A percentile compares a stretch with the other conserved stretches of the same genome.
These are phyloP conservation scores for Crithidia acanthocephali DNA, from an alignment of 208 protist genomes.

Conservation along the genomic window DNA sequence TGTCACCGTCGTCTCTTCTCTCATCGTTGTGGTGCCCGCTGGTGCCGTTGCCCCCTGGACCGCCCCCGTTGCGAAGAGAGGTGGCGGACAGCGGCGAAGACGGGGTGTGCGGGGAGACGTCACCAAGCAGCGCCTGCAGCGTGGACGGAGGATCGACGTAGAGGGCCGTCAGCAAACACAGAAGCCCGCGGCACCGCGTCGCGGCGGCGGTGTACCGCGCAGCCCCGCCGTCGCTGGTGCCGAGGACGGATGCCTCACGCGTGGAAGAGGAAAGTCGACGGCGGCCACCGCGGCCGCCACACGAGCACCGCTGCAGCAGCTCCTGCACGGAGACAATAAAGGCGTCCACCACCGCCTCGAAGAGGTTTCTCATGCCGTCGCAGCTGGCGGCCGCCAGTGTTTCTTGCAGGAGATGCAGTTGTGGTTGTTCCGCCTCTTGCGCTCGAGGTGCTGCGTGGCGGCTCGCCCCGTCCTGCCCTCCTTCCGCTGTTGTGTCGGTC, in stretches of 20 bases:
- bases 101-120: neutral
- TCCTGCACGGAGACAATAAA: constrained; percentile 24
- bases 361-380: constrained; percentile 21
- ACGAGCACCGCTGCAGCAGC: constrained; percentile 9
- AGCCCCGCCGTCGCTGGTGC: neutral
- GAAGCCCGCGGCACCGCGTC: constrained; percentile 1
- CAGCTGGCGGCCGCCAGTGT: neutral
- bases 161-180: constrained; percentile 27
- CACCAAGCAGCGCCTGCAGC: constrained; percentile 9
- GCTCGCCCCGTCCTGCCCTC: neutral
- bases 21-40: neutral
- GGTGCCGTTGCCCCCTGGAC: neutral
- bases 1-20: too few species aligned
- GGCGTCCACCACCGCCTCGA: constrained; percentile 25
- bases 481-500: neutral
- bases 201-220: neutral
- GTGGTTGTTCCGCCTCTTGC: neutral
- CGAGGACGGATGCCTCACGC: too few species aligned
- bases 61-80: too few species aligned
- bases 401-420: constrained; percentile 1
- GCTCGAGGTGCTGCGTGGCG: neutral
- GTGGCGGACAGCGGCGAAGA: neutral
- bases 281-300: neutral
- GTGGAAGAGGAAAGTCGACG: too few species aligned
- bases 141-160: constrained; percentile 23